Evolutionary conservation across 164 flowering plant species (phyloP), one percentile per base, ranked within the genome.

Genomic region (Sextonia rubra): DNA sequence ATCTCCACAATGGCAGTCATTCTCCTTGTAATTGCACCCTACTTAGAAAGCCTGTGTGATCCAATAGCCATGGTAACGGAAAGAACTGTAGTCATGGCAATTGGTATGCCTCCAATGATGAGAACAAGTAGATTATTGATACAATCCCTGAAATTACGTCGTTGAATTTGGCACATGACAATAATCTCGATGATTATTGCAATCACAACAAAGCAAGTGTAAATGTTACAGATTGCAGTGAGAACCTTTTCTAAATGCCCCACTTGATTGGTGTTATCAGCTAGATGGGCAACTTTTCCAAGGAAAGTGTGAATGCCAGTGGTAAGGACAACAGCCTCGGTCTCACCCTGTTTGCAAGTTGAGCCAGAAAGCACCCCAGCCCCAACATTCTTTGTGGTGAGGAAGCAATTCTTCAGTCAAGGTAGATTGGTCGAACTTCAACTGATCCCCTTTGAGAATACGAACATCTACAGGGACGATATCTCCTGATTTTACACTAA

Each of bases 1-100:
- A 90, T 84, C 80, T 90, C 94, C 72, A 87, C 94, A 72, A 90
- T 90, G 64, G 94, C 94, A n/a, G 94, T 90, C 94, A 90, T 90
- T 82, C 94, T 85, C 79, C 88, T 88, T 5, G 94, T 90, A 70
- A 90, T 90, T 24, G 94, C 94, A 56, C 94, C 94, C 71, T 90
- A 91, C 73, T 86, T 78, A 52, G 91, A 86, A 12, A 90, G 88
- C 78, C 90, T 83, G 74, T 90, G 94, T 12, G 94, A 90, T 44
- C 94, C 94, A 78, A 90, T 90, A 58, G 94, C 94, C 94, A 90
- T 90, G 47, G 94, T 90, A 71, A 90, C 91, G 4, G 91, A 90
- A 69, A 90, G 80, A 60, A 90, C 94, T 69, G 91, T 90, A 25
- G 94, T 91, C 94, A 90, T 90, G 27, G 94, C 94, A 77, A 90